phyloP scores from a whole-genome alignment of 345 rosid species.

The Populus davidiana region DNA sequence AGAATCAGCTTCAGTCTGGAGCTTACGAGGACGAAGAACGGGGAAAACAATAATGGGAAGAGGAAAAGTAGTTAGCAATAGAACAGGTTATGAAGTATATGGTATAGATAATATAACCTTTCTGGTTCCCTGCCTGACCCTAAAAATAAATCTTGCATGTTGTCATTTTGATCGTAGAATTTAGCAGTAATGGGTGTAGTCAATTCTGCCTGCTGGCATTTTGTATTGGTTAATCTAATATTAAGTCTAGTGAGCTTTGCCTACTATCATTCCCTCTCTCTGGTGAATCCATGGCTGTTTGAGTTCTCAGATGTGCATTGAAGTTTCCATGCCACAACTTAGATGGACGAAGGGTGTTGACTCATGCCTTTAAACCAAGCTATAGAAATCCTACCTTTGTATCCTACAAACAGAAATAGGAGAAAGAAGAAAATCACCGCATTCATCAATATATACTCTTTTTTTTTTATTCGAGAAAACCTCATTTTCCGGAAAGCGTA shows the following conservation, averaged over 20 bases:
- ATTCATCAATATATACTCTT: not conserved
- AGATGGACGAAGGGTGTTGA: not conserved
- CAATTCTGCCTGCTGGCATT: conserved; percentile 12
- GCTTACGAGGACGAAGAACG: conserved; percentile 22
- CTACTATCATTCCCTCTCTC: not conserved
- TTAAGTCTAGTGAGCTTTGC: conserved; percentile 5
- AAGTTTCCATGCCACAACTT: not conserved
- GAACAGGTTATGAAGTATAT: conserved; percentile 26
- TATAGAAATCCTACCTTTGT: not conserved
- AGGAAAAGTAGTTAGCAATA: conserved; percentile 20
- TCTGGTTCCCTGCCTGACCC: conserved; percentile 23
- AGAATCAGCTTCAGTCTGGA: conserved; percentile 12
- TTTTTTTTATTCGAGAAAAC: too few species aligned
- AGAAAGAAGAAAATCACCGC: not conserved
- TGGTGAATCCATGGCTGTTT: not conserved
- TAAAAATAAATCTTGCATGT: conserved; percentile 29
- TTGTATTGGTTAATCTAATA: conserved; percentile 9
- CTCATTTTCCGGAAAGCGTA: too few species aligned
- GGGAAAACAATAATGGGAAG: conserved; percentile 14
- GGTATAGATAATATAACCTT: conserved; percentile 36
- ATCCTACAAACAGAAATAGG: not conserved
- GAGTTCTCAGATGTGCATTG: not conserved
- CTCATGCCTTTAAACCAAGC: not conserved
- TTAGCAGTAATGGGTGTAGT: conserved; percentile 1
- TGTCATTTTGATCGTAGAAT: conserved; percentile 14